phyloP scores from a whole-genome alignment of 495 filamentous ascomycete species.

The Xylaria sp. region DNA sequence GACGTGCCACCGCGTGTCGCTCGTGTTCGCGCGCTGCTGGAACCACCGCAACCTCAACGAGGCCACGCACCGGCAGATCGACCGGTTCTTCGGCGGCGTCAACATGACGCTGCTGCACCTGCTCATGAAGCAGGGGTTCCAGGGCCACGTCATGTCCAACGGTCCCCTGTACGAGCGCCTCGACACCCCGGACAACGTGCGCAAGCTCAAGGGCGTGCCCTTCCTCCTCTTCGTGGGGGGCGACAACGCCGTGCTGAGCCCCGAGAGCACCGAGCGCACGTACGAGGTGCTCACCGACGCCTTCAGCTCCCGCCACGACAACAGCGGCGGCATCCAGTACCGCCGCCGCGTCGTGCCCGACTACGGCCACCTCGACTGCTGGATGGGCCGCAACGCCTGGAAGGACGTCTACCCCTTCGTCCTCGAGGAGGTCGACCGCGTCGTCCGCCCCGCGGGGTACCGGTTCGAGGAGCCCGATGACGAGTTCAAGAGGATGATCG shows the following conservation, averaged over 20 bases:
- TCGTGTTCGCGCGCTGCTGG: slow-evolving; percentile 72
- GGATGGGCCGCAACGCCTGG: slow-evolving; percentile 68
- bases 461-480: slow-evolving; percentile 51
- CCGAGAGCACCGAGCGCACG: slow-evolving; percentile 62
- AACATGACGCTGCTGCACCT: slow-evolving; percentile 65
- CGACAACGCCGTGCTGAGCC: slow-evolving; percentile 66
- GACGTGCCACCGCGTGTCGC: slow-evolving; percentile 64
- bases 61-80: slow-evolving; percentile 67
- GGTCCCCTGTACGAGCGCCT: slow-evolving; percentile 52
- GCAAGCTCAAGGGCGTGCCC: slow-evolving; percentile 60
- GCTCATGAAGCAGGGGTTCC: slow-evolving; percentile 63
- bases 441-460: slow-evolving; percentile 49
- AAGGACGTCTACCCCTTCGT: slow-evolving; percentile 70
- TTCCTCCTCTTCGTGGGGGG: slow-evolving; percentile 65
- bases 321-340: slow-evolving; percentile 54
- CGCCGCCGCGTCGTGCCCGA: slow-evolving; percentile 61
- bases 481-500: slow-evolving; percentile 49
- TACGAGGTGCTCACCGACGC: slow-evolving; percentile 62
- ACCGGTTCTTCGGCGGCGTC: slow-evolving; percentile 67
- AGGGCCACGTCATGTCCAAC: slow-evolving; percentile 61
- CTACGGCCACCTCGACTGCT: slow-evolving; percentile 73
- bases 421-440: slow-evolving; percentile 59
- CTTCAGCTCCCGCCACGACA: slow-evolving; percentile 51
- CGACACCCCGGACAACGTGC: slow-evolving; percentile 56
- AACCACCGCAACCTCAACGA: slow-evolving; percentile 69